Conservation (phyloP, 192 early-diverging fungal genomes). For the Dimargaris cristalligena region DNA sequence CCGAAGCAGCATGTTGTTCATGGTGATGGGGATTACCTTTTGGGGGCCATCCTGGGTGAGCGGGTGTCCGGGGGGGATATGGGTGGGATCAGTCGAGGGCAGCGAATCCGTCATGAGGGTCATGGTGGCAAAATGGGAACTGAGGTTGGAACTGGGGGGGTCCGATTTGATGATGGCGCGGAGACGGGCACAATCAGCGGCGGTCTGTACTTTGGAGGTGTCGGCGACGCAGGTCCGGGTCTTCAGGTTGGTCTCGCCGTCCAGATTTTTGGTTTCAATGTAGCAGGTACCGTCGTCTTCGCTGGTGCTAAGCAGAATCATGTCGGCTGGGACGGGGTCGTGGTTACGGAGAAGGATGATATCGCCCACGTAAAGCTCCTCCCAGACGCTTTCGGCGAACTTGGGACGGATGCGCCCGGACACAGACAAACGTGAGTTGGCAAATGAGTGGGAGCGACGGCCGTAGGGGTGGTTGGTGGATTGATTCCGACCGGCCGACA, state of each 20-base stretch:
- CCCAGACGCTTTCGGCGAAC: constrained; percentile 41
- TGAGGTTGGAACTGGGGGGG: constrained; percentile 59
- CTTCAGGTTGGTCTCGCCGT: constrained; percentile 98
- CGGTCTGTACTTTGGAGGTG: constrained; percentile 43
- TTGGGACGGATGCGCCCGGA: constrained; percentile 13
- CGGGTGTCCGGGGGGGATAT: no score
- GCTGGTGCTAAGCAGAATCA: constrained; percentile 62
- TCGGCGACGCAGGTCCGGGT: constrained; percentile 49
- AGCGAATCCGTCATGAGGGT: constrained; percentile 19
- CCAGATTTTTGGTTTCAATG: constrained; percentile 88
- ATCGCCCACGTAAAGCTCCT: constrained; percentile 68
- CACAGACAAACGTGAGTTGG: constrained; percentile 3
- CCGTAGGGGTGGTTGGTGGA: neutral
- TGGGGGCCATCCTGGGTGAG: constrained; percentile 8
- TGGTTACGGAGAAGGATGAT: constrained; percentile 67
- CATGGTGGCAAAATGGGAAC: constrained; percentile 53
- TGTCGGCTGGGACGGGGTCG: constrained; percentile 71
- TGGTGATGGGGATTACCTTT: constrained; percentile 46
- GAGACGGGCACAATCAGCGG: constrained; percentile 53
- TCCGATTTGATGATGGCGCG: constrained; percentile 55
- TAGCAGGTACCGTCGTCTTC: constrained; percentile 63
- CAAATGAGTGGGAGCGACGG: neutral
- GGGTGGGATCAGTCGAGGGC: constrained; percentile 13
- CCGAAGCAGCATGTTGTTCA: constrained; percentile 69
- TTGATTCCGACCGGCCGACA: neutral